A percentile compares a stretch with the other conserved stretches of the same genome.
Evolutionary conservation across 2,329 filamentous ascomycete genomes (phyloP).

Genomic region (Alternaria infectoria): DNA sequence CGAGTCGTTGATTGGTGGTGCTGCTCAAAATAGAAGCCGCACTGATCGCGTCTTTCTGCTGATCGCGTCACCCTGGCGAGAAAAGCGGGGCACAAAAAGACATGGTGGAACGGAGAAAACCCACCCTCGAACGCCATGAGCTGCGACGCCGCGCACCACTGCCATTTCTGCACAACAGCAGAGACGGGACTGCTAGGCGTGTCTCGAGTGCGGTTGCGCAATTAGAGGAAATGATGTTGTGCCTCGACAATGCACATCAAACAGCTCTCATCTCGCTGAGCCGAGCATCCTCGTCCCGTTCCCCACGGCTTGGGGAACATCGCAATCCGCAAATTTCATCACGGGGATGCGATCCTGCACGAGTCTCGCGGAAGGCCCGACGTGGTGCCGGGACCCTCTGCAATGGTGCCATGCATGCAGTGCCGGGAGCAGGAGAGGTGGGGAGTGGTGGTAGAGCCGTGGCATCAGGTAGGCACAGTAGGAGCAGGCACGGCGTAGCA

Average conservation of each 20-base stretch:
- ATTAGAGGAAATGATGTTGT: conserved; percentile 22
- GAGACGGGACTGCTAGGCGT: not conserved
- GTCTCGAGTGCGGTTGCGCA: not conserved
- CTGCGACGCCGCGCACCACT: conserved; percentile 8
- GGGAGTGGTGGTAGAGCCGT: conserved; percentile 12
- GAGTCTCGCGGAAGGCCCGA: conserved; percentile 16
- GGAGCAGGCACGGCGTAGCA: not conserved
- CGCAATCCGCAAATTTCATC: conserved; percentile 5
- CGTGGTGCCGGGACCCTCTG: conserved; percentile 13
- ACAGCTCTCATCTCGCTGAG: conserved; percentile 30
- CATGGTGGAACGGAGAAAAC: conserved; percentile 25
- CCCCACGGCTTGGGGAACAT: conserved; percentile 31
- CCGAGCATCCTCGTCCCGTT: conserved; percentile 14
- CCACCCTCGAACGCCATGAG: conserved; percentile 11
- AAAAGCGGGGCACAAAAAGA: conserved; percentile 22
- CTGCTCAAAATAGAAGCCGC: conserved; percentile 27
- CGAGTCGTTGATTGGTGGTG: conserved; percentile 15
- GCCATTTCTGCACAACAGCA: not conserved
- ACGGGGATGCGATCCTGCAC: conserved; percentile 15
- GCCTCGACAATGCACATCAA: conserved; percentile 25
- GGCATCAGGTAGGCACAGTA: not conserved
- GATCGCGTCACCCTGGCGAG: conserved; percentile 26
- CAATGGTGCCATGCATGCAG: conserved; percentile 8
- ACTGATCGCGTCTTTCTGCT: conserved; percentile 6
- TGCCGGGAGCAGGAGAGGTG: conserved; percentile 9